Base-by-base conservation (phyloP, 108 stramenopile species). In the Pseudonitzschia multistriata region DNA sequence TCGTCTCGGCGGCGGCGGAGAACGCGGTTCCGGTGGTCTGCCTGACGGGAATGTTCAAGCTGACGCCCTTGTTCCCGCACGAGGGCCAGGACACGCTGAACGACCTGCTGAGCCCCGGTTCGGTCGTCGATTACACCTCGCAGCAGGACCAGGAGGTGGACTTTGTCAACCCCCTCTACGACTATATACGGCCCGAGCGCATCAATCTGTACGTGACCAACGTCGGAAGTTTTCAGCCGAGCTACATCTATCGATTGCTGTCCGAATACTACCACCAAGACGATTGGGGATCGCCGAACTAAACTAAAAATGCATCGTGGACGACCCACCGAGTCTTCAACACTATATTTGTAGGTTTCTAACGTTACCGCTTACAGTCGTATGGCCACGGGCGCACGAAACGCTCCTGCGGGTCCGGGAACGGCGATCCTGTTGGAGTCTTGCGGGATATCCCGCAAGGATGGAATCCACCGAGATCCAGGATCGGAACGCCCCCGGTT, bases 41-140 rank as follows among this genome's bases (percentile, higher is more conserved):
- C 45, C 76, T 97, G 49, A 93, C 96, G 8, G 97, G 96, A 19
- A 86, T 97, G 74, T 99, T 95, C 88, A 97, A 97, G 70, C 89
- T 99, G 0, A 96, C 95, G 49, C 98, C 98, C n/a, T 74, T 97
- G 74, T 99, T 88, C 74, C 96, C 96, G 19, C 97, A 99, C 73
- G 95, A 98, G 66, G 91, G 91, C 22, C 98, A 97, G 62, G 95
- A 97, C 68, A 93, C 95, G 5, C 85, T 97, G 59, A 92, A 94
- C 56, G 95, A 96, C 62, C 84, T 98, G 52, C 73, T 91, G 10
- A 85, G 87, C 67, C 47, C 86, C 77, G 65, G 66, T 66, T 52
- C 72, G 68, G 47, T 73, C 81, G 71, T 80, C 64, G 68, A 65
- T 3, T 70, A 70, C 33, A 4, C 68, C 7, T 40, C 13, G 39